A percentile compares a stretch with the other conserved stretches of the same genome.
Evolutionary conservation across 2,329 filamentous ascomycete genomes (phyloP).

Genomic region (Calonectria pteridis): DNA sequence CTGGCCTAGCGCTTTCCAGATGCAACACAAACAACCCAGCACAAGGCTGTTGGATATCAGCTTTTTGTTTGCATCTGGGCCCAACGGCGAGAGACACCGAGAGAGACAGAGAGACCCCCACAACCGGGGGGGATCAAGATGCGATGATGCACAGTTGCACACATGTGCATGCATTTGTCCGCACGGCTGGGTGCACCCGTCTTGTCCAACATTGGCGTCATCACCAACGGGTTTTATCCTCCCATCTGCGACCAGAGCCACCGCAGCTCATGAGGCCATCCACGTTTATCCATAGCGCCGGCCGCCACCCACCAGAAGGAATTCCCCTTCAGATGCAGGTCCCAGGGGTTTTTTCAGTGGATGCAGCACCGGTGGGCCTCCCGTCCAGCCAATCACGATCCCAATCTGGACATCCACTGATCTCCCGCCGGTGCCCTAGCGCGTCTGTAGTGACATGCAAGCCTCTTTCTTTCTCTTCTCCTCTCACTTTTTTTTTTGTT

Average conservation of each 20-base stretch:
- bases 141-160: neutral
- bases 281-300: neutral
- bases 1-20: neutral
- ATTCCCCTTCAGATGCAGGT: neutral
- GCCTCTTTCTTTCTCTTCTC: neutral
- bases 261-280: neutral
- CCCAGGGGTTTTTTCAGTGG: slow-evolving; percentile 6
- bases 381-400: neutral
- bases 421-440: slow-evolving; percentile 20
- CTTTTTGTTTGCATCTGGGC: neutral
- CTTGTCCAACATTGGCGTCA: neutral
- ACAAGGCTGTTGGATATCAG: too few species aligned
- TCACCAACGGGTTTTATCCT: neutral
- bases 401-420: slow-evolving; percentile 14
- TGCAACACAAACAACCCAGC: neutral
- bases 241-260: neutral
- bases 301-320: neutral
- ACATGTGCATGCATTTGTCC: neutral
- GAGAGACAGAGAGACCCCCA: too few species aligned
- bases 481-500: neutral
- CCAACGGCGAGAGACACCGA: too few species aligned
- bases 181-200: neutral
- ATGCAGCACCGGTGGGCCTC: neutral
- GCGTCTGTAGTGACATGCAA: slow-evolving; percentile 2
- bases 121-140: neutral